Evolutionary conservation across 768 basidiomycete genomes (phyloP), one percentile per base, ranked within the genome.

Genomic region (Rhodocollybia butyracea): DNA sequence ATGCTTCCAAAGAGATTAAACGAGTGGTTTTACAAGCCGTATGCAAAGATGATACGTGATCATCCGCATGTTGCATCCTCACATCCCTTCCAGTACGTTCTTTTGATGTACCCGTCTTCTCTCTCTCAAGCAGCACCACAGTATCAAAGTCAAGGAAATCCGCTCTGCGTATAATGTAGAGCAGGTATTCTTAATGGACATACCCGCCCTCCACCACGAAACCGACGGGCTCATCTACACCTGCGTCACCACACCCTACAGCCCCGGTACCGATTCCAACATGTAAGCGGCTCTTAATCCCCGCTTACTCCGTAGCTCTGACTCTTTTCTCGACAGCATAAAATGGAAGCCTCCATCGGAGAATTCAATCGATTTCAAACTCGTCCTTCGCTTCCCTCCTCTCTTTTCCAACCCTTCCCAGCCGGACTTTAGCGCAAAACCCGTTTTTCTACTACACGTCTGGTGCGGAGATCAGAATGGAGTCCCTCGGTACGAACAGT

Each of bases 261-360:
- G 84, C 1, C 93, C 91, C 24, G 80, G 81, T 2, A 98, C 97
- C 11, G 97, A 99, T 66, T 66, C 71, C 3, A 90, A 91, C 59
- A 93, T 98, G 96, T 97, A 57, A 63, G 85, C 71, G 11, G 24
- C 21, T n/a, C 41, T 38, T 51, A 36, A 36, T 32, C 19, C 15
- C 3, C n/a, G n/a, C n/a, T n/a, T n/a, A n/a, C n/a, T n/a, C 30
- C 39, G 32, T 22, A 56, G 46, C 3, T 58, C 46, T 45, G 11
- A 19, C 27, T 30, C 27, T 48, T 30, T 22, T 60, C 45, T 17
- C 31, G 51, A 26, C 61, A 98, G 96, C 59, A 70, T 99, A 65
- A 99, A 99, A 71, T 99, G 97, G 97, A 99, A 99, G 70, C 94
- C 95, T 1, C 94, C 97, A 0, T 91, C 89, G 2, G 96, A 98